Base-by-base conservation (phyloP, 1,139 yeast genomes). In the Wickerhamomyces sp. region DNA sequence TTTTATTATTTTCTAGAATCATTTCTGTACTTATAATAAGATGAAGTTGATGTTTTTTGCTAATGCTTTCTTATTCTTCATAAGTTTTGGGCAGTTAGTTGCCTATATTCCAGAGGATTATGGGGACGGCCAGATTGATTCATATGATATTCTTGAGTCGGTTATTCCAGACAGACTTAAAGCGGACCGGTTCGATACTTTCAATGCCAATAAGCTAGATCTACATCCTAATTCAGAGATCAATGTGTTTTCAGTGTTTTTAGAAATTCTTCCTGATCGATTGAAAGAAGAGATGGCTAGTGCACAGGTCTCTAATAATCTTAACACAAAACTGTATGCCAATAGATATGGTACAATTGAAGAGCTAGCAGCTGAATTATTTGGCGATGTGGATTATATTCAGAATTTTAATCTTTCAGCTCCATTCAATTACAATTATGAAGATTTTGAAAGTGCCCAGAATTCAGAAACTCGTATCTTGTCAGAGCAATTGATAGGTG, bases 301-400 rank as follows among this genome's bases (percentile, higher is more conserved):
- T 8, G 24, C 24, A 8, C 24, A 10, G n/a, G n/a, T n/a, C n/a
- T n/a, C n/a, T n/a, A n/a, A n/a, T n/a, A n/a, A n/a, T n/a, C n/a
- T n/a, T n/a, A n/a, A n/a, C n/a, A n/a, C n/a, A n/a, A 27, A 30
- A 15, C 21, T 36, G 3, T 40, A n/a, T 18, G 42, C 42, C 3
- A 29, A 26, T 10, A 19, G 28, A n/a, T 40, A 26, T 18, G 18
- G 18, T 5, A 35, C 38, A 18, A 26, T 41, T 13, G 38, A 37
- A 27, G 44, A 39, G 6, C 33, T 39, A 20, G 31, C 24, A 9
- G 24, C 24, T 8, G 27, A 24, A 14, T 21, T 39, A 8, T n/a
- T 42, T 19, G 42, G 42, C 5, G 39, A 40, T 35, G 39, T 44
- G 10, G 28, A 25, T 3, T 36, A 27, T 12, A 31, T 45, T 9